Base-by-base conservation (phyloP, 2,329 filamentous ascomycete species). In the Calonectria pteridis region DNA sequence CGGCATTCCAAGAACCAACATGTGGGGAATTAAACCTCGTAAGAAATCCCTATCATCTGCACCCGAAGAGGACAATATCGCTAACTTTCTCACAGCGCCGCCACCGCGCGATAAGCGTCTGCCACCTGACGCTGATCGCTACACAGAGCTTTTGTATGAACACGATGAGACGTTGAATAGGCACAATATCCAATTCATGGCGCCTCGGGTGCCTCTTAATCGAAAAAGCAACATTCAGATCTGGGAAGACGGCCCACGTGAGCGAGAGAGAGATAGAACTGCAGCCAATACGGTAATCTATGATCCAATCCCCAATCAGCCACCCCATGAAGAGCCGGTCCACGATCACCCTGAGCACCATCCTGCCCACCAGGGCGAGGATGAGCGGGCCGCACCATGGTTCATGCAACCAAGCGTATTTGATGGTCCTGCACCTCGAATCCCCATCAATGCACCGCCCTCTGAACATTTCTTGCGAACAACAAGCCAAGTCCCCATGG, bases 381-480 rank as follows among this genome's bases (percentile, higher is more conserved):
- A 73, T 7, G 64, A 62, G 4, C 67, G 78, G 9, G 46, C 37
- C 14, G n/a, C 29, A 18, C 70, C 79, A 18, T 81, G 76, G 73
- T 6, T 81, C 81, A 29, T 80, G 78, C 37, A 81, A 20, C 79
- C 78, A 0, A 78, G 80, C 20, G 35, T 79, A 6, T 81, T 75
- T 58, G 69, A 73, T 6, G 40, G 50, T 6, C 62, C 6, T 46
- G 50, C 13, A 0, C 67, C 79, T 16, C 26, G 29, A 3, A 64
- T 82, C 14, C 80, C 81, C 4, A 43, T 67, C 23, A 75, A 71
- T 5, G 80, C 73, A 2, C 70, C 81, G 0, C 76, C 81, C 0
- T 46, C 82, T 1, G 86, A 89, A 72, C 75, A 76, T 2, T 75
- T 88, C 23, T 79, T 88, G 58, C 80, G 80, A 14, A 84, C 81